Conservation (phyloP, 139 green algal genomes). For the Desmodesmus armatus region DNA sequence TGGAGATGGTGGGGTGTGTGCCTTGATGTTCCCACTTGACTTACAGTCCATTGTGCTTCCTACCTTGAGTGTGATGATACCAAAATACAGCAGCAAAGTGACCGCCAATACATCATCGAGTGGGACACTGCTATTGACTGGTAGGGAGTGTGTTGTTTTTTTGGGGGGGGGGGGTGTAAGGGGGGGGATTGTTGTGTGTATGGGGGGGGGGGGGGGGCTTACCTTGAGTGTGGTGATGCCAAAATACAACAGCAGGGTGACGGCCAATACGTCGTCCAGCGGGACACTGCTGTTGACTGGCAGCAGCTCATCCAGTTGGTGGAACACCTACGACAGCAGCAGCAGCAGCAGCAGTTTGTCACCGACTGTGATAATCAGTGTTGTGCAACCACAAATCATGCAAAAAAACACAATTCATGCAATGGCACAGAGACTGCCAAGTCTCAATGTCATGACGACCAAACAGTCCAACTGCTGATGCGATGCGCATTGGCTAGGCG, state of each 20-base stretch:
- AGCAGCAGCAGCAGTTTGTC: background rate
- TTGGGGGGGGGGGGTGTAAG: too few species aligned
- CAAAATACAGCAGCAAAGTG: slow-evolving; percentile 89
- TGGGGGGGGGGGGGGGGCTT: too few species aligned
- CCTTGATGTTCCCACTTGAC: too few species aligned
- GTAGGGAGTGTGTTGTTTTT: too few species aligned
- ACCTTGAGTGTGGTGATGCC: slow-evolving; percentile 87
- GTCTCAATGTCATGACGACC: too few species aligned
- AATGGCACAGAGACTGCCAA: too few species aligned
- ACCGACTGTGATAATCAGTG: background rate
- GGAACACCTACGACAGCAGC: too few species aligned
- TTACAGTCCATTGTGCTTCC: too few species aligned
- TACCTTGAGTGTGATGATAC: slow-evolving; percentile 84
- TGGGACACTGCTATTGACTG: slow-evolving; percentile 67
- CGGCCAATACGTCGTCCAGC: slow-evolving; percentile 89
- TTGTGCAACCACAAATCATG: background rate
- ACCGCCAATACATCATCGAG: slow-evolving; percentile 90
- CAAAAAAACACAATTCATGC: background rate
- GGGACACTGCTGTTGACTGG: slow-evolving; percentile 73
- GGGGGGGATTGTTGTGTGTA: too few species aligned
- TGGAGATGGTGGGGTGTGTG: too few species aligned
- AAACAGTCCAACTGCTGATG: too few species aligned
- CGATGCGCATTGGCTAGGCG: too few species aligned
- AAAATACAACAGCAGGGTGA: slow-evolving; percentile 88
- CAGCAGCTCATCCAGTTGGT: slow-evolving; percentile 87